These are phyloP conservation scores for Podila epicladia DNA, from an alignment of 192 early-diverging fungal species.

Conservation along the genomic window DNA sequence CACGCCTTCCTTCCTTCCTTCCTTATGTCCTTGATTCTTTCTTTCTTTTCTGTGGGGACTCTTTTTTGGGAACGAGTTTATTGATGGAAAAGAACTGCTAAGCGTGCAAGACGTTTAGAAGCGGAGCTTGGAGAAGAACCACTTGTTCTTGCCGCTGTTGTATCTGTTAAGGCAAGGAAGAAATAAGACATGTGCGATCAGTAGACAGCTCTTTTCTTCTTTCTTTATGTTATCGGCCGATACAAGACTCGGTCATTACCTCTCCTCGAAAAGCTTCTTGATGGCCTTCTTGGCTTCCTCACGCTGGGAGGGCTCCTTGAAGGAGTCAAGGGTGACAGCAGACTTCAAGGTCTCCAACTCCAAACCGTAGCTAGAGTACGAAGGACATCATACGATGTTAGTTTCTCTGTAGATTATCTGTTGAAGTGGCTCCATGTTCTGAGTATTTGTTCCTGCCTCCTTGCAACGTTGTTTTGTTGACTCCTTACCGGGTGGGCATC, in stretches of 20 bases:
- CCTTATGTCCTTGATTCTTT: too few species aligned
- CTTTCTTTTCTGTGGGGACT: too few species aligned
- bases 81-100: neutral
- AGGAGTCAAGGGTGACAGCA: slow-evolving; percentile 83
- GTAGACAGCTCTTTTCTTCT: neutral
- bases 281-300: slow-evolving; percentile 91
- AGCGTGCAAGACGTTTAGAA: slow-evolving; percentile 69
- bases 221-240: neutral
- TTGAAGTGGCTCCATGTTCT: too few species aligned
- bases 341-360: slow-evolving; percentile 95
- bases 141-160: slow-evolving; percentile 99
- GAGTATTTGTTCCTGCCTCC: neutral
- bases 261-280: slow-evolving; percentile 97
- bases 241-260: slow-evolving; percentile 13
- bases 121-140: slow-evolving; percentile 99
- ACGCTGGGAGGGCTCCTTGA: slow-evolving; percentile 96
- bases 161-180: slow-evolving; percentile 59
- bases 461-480: too few species aligned
- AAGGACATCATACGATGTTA: slow-evolving; percentile 59
- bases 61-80: too few species aligned
- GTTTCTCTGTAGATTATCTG: too few species aligned
- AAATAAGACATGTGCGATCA: neutral
- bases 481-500: slow-evolving; percentile 94
- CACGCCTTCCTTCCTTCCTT: too few species aligned
- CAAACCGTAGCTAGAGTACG: slow-evolving; percentile 97